These are phyloP conservation scores for Bipolaris bicolor DNA, from an alignment of 2,329 filamentous ascomycete species.

Conservation along the genomic window DNA sequence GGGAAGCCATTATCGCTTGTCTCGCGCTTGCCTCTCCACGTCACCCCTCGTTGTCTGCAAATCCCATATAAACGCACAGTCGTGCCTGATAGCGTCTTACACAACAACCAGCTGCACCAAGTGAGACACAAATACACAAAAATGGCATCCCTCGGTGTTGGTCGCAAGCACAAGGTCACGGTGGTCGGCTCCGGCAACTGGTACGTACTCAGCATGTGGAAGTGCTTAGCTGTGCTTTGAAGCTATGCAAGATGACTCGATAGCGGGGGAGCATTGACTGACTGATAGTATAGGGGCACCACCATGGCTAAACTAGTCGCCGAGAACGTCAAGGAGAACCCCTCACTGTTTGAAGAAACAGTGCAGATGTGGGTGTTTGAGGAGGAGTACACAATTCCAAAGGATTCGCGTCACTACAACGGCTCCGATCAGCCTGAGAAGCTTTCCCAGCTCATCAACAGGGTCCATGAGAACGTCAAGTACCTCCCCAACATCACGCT, in stretches of 20 bases:
- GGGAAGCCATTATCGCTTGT: conserved; percentile 18
- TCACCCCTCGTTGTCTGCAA: conserved; percentile 28
- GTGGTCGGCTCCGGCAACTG: conserved; percentile 97
- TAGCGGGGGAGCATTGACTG: conserved; percentile 8
- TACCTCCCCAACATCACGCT: conserved; percentile 90
- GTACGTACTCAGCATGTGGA: conserved; percentile 59
- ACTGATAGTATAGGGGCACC: conserved; percentile 72
- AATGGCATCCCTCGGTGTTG: conserved; percentile 59
- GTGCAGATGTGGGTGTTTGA: conserved; percentile 99
- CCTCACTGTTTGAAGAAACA: conserved; percentile 80
- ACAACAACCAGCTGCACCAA: conserved; percentile 3
- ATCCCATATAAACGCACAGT: conserved; percentile 12
- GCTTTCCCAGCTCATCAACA: conserved; percentile 90
- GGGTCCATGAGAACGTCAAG: conserved; percentile 93
- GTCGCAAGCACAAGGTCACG: conserved; percentile 88
- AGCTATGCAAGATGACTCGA: neutral
- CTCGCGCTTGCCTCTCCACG: conserved; percentile 20
- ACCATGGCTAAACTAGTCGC: conserved; percentile 97
- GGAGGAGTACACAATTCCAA: conserved; percentile 78
- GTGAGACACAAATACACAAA: conserved; percentile 22
- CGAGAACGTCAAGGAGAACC: conserved; percentile 82
- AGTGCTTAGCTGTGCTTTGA: neutral
- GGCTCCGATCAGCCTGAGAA: conserved; percentile 73
- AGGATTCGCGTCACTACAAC: conserved; percentile 76
- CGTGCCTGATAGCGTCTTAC: conserved; percentile 14